phyloP scores from a whole-genome alignment of 2,329 filamentous ascomycete genomes.

The Stachybotrys echinatus region DNA sequence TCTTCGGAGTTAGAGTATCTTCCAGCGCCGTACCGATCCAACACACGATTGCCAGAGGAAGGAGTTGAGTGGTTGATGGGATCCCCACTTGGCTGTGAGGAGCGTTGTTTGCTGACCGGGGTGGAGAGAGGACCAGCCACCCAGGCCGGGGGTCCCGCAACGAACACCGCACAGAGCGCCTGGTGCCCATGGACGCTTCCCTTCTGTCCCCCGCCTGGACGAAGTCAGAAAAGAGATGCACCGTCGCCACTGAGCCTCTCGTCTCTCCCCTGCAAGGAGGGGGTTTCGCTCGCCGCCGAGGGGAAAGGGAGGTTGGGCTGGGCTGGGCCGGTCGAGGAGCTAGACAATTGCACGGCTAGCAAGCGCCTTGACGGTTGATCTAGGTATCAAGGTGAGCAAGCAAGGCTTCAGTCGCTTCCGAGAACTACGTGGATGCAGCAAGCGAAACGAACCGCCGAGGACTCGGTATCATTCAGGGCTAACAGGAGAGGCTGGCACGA shows the following conservation, averaged over 20 bases:
- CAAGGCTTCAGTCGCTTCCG: too few species aligned
- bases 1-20: neutral
- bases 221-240: neutral
- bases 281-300: too few species aligned
- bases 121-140: neutral
- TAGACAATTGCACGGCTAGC: neutral
- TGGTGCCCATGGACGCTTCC: neutral
- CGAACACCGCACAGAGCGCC: neutral
- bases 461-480: too few species aligned
- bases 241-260: neutral
- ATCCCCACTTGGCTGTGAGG: neutral
- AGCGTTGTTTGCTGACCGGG: neutral
- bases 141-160: neutral
- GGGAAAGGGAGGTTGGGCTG: slow-evolving; percentile 10
- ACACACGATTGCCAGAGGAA: neutral
- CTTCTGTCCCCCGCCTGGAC: neutral
- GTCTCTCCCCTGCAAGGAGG: neutral
- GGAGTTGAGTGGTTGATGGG: neutral
- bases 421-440: too few species aligned
- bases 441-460: too few species aligned
- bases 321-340: slow-evolving; percentile 3
- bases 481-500: too few species aligned
- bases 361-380: neutral
- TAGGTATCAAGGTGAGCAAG: neutral
- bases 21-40: neutral